A percentile compares a stretch with the other conserved stretches of the same genome.
Evolutionary conservation across 805 yeast genomes (phyloP).

Genomic region (Saccharomycopsis synnaedendra): DNA sequence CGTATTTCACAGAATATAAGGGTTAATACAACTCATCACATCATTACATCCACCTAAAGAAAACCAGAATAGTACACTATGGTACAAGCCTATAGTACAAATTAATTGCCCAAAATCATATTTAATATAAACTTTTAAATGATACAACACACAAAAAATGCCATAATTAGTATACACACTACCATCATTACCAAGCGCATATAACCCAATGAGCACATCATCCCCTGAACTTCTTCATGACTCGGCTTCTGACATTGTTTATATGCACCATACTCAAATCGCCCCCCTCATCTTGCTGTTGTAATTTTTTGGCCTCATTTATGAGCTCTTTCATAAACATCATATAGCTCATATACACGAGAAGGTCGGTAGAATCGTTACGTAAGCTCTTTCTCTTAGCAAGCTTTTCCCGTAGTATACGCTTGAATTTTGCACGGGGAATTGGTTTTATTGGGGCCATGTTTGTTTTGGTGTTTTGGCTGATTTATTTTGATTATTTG

Average conservation of each 20-base stretch:
- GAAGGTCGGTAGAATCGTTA: conserved; percentile 12
- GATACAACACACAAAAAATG: too few species aligned
- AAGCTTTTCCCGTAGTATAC: conserved; percentile 4
- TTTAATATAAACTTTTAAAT: too few species aligned
- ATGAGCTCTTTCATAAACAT: conserved; percentile 11
- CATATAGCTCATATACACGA: conserved; percentile 14
- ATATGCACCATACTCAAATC: conserved; percentile 12
- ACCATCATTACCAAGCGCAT: too few species aligned
- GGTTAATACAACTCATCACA: too few species aligned
- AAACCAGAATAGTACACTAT: too few species aligned
- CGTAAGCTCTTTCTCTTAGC: neutral
- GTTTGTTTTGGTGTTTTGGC: neutral
- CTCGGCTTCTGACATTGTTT: conserved; percentile 9
- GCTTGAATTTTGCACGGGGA: conserved; percentile 5
- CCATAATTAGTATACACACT: too few species aligned
- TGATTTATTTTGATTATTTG: too few species aligned
- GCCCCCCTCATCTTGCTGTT: conserved; percentile 5
- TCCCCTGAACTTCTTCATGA: conserved; percentile 14
- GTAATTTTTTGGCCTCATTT: conserved; percentile 7
- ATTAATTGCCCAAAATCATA: too few species aligned
- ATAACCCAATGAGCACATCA: neutral
- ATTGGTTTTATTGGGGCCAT: conserved; percentile 7
- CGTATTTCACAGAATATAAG: too few species aligned
- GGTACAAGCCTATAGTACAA: too few species aligned
- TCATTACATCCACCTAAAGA: too few species aligned